Conservation (phyloP, 306 rosid species). For the Canavalia ensiformis region DNA sequence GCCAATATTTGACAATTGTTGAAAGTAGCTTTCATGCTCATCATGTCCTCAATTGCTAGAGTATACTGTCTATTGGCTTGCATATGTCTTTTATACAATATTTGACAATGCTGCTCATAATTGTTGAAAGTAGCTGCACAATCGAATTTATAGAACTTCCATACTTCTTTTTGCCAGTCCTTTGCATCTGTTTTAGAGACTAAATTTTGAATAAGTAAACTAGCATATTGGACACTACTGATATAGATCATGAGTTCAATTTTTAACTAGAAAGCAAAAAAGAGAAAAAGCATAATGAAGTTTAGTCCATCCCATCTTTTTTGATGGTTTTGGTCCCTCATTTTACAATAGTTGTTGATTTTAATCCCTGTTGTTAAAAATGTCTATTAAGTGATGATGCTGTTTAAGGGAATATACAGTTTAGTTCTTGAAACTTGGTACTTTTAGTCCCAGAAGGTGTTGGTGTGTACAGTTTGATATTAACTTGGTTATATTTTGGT, state of each 20-base stretch:
- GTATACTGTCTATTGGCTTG: neutral
- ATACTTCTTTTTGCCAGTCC: neutral
- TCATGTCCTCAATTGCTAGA: constrained; percentile 3
- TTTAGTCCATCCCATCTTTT: no score
- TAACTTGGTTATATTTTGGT: no score
- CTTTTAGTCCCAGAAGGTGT: no score
- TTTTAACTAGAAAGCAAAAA: constrained; percentile 15
- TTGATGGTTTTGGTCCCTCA: no score
- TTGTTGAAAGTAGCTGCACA: constrained; percentile 12
- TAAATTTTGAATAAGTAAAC: neutral
- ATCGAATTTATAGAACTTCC: constrained; percentile 1
- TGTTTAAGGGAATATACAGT: no score
- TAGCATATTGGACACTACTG: neutral
- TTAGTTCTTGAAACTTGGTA: no score
- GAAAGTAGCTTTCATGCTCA: neutral
- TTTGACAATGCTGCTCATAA: neutral
- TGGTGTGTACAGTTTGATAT: no score
- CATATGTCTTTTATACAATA: neutral
- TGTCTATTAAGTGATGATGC: no score
- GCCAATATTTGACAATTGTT: constrained; percentile 28
- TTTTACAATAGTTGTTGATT: no score
- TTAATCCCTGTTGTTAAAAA: no score
- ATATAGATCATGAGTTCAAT: constrained; percentile 15
- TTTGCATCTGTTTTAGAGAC: constrained; percentile 1
- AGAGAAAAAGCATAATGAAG: no score